Evolutionary conservation across 2,329 filamentous ascomycete genomes (phyloP).

Genomic region (Biscogniauxia mediterranea): DNA sequence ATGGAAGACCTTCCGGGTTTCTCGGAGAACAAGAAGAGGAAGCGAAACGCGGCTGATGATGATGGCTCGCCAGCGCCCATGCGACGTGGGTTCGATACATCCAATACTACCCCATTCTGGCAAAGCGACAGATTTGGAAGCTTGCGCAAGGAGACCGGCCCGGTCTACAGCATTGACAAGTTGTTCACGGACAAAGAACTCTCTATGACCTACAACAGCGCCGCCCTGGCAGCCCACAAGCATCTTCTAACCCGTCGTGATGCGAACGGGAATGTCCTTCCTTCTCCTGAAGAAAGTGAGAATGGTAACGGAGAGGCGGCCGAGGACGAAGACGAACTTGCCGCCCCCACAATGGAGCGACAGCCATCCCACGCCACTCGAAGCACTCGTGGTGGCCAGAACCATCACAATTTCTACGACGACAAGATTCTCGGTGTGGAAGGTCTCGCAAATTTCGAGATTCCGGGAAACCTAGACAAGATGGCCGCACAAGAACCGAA

Average conservation of each 20-base stretch:
- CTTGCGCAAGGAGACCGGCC: constrained; percentile 55
- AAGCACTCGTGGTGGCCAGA: constrained; percentile 54
- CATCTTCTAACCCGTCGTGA: constrained; percentile 59
- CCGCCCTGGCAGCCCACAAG: constrained; percentile 61
- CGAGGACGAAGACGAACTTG: constrained; percentile 46
- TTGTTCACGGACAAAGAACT: constrained; percentile 70
- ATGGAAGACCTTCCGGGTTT: constrained; percentile 57
- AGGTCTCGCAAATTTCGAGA: constrained; percentile 57
- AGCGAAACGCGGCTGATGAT: constrained; percentile 57
- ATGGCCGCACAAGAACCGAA: constrained; percentile 56
- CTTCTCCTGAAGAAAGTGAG: constrained; percentile 53
- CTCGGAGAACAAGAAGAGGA: constrained; percentile 60
- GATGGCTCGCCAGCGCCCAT: constrained; percentile 62
- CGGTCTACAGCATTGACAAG: constrained; percentile 66
- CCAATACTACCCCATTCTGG: constrained; percentile 61
- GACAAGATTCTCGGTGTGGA: constrained; percentile 60
- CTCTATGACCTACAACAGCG: constrained; percentile 61
- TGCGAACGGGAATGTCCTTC: constrained; percentile 48
- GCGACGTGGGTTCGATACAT: constrained; percentile 54
- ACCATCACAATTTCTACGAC: constrained; percentile 54
- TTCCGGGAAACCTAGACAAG: constrained; percentile 57
- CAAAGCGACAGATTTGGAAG: constrained; percentile 57
- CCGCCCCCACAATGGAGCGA: constrained; percentile 60
- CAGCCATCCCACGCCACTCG: constrained; percentile 63
- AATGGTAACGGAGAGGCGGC: constrained; percentile 51